Percentiles rank a stretch among this genome's conserved stretches.
phyloP scores from a whole-genome alignment of 345 rosid species.

The Eucalyptus lansdowneana region DNA sequence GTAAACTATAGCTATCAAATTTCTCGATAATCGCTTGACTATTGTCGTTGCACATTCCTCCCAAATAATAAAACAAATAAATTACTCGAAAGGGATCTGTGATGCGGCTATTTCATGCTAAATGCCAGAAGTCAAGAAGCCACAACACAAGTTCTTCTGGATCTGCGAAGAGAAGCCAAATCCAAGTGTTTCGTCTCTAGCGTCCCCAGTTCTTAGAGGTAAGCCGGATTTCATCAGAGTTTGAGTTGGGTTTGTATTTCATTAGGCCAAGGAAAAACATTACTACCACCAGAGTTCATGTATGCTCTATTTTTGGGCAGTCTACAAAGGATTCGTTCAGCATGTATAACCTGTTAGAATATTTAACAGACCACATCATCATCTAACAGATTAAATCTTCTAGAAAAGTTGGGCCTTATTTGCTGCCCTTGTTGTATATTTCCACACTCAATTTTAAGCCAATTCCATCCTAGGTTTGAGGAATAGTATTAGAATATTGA shows the following conservation, averaged over 20 bases:
- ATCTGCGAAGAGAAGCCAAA: not conserved
- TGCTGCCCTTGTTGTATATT: not conserved
- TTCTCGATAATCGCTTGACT: not conserved
- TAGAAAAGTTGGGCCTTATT: not conserved
- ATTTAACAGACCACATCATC: not conserved
- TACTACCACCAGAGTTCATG: not conserved
- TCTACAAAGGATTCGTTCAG: not conserved
- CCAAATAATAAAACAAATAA: not conserved
- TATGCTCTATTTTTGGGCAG: not conserved
- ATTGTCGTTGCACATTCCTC: not conserved
- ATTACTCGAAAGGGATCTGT: not conserved
- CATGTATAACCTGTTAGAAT: not conserved
- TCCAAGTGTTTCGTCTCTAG: not conserved
- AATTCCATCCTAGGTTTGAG: not conserved
- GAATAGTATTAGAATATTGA: not conserved
- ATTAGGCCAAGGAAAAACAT: not conserved
- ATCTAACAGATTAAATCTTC: not conserved
- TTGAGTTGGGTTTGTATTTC: not conserved
- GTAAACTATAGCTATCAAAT: not conserved
- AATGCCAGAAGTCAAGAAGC: not conserved
- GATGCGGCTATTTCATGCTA: not conserved
- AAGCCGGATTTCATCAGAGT: not conserved
- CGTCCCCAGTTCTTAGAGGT: not conserved
- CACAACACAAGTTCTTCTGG: not conserved
- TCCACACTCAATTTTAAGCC: not conserved